These are phyloP conservation scores for Kwoniella dendrophila DNA, from an alignment of 768 basidiomycete species.

Conservation along the genomic window DNA sequence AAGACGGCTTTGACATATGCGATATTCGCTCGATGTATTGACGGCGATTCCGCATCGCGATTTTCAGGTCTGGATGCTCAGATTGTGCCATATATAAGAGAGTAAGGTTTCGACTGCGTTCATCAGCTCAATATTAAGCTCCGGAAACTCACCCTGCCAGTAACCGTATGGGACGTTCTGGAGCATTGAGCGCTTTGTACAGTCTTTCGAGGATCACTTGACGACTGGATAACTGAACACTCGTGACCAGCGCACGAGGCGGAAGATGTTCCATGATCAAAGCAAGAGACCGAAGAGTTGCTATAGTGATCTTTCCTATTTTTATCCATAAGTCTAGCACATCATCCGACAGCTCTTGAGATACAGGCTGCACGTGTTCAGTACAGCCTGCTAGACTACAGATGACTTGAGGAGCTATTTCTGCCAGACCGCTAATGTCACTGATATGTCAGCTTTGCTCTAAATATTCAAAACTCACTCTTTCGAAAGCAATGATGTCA, in stretches of 20 bases:
- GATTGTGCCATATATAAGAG: slow-evolving; percentile 12
- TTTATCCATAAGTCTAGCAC: slow-evolving; percentile 17
- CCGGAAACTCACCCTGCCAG: slow-evolving; percentile 22
- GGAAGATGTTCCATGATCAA: slow-evolving; percentile 20
- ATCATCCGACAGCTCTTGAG: slow-evolving; percentile 12
- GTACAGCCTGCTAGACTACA: slow-evolving; percentile 16
- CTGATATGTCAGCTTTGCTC: slow-evolving; percentile 3
- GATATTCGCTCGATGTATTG: slow-evolving; percentile 3
- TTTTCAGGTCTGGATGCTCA: slow-evolving; percentile 15
- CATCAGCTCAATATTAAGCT: not conserved
- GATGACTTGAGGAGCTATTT: not conserved
- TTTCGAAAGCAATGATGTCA: not conserved
- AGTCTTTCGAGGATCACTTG: slow-evolving; percentile 12
- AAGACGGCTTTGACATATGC: not conserved
- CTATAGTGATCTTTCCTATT: slow-evolving; percentile 1
- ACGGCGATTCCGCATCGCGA: slow-evolving; percentile 14
- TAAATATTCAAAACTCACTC: slow-evolving; percentile 1
- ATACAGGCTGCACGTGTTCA: not conserved
- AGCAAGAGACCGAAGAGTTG: slow-evolving; percentile 10
- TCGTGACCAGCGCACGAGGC: not conserved
- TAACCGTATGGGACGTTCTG: slow-evolving; percentile 13
- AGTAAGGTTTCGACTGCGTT: slow-evolving; percentile 16
- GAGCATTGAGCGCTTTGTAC: not conserved
- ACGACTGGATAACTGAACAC: slow-evolving; percentile 13
- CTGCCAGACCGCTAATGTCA: not conserved